Evolutionary conservation across 2,329 filamentous ascomycete species (phyloP).

Genomic region (Colletotrichum neosansevieriae): DNA sequence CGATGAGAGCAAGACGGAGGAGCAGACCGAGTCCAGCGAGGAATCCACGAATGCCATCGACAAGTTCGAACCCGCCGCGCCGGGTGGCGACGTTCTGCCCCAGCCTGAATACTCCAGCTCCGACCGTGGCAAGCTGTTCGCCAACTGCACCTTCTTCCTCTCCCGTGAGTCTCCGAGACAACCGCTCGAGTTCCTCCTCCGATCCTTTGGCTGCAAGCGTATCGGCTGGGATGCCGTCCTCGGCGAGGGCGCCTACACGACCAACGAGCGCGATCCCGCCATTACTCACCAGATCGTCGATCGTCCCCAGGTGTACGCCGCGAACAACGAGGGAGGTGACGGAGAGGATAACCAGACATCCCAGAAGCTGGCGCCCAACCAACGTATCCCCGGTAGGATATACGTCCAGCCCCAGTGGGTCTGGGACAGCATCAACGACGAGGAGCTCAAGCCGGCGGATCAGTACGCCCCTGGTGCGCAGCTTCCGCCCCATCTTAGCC

Average conservation of each 20-base stretch:
- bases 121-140: conserved; percentile 82
- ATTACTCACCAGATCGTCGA: conserved; percentile 99
- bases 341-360: conserved; percentile 72
- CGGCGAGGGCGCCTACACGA: conserved; percentile 92
- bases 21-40: conserved; percentile 54
- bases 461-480: conserved; percentile 90
- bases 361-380: conserved; percentile 70
- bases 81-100: conserved; percentile 85
- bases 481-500: conserved; percentile 93
- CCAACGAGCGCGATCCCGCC: conserved; percentile 84
- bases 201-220: conserved; percentile 94
- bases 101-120: conserved; percentile 79
- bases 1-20: conserved; percentile 56
- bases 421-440: conserved; percentile 96
- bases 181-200: conserved; percentile 91
- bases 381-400: conserved; percentile 87
- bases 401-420: conserved; percentile 99
- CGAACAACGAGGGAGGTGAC: conserved; percentile 46
- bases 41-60: conserved; percentile 76
- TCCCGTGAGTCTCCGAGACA: conserved; percentile 93
- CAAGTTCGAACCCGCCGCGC: conserved; percentile 87
- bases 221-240: conserved; percentile 94
- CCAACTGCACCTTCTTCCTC: conserved; percentile 90
- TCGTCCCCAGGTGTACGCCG: conserved; percentile 79
- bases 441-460: conserved; percentile 87